These are phyloP conservation scores for Amphibolis antarctica DNA, from an alignment of 106 monocot genomes.

Conservation along the genomic window DNA sequence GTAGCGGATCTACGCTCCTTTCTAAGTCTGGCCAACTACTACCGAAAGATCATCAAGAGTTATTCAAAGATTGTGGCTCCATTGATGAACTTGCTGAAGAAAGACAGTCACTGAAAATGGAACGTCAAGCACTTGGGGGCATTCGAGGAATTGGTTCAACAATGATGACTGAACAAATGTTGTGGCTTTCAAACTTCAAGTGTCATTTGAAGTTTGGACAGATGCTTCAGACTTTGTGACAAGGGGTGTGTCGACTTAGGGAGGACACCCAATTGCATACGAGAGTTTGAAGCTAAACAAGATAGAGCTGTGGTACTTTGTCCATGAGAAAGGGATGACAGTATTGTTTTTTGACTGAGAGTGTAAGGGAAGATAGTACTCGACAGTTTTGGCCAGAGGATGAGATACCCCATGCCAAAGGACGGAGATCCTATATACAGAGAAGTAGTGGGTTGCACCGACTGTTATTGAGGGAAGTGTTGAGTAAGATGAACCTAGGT, in stretches of 20 bases:
- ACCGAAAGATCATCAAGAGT: conserved; percentile 2
- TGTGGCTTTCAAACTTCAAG: background rate
- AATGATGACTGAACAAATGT: background rate
- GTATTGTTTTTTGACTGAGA: no score
- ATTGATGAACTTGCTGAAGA: background rate
- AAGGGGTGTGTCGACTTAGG: background rate
- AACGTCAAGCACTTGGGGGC: conserved; percentile 1
- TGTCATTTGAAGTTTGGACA: background rate
- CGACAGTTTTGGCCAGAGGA: no score
- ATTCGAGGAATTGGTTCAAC: background rate
- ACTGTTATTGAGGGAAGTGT: no score
- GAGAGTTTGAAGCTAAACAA: background rate
- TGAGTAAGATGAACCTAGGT: no score
- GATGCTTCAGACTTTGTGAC: background rate
- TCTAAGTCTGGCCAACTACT: conserved; percentile 2
- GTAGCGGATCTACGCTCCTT: background rate
- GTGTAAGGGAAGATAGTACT: no score
- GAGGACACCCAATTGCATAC: background rate
- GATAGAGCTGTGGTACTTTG: background rate
- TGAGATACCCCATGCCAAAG: no score
- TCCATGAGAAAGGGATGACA: conserved; percentile 2
- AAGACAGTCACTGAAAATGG: background rate
- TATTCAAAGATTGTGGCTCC: conserved; percentile 1
- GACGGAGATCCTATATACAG: no score
- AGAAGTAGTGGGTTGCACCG: no score